Evolutionary conservation across 176 grass and related monocot species (phyloP).

Genomic region (Saccharum officinarum): DNA sequence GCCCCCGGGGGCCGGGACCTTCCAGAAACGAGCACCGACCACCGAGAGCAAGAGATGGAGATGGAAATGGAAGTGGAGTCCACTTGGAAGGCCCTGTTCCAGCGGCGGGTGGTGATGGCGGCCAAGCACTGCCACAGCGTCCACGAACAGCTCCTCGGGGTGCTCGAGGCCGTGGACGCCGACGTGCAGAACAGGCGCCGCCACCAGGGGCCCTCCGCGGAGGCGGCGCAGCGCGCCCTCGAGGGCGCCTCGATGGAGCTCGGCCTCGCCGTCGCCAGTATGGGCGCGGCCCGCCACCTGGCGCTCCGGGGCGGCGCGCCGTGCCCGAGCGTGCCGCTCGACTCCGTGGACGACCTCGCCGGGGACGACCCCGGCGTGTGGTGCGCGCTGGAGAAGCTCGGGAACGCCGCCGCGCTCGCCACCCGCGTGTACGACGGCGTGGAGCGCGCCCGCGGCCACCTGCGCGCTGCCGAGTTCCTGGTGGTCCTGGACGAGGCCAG

Average conservation of each 20-base stretch:
- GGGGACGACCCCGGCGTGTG: neutral
- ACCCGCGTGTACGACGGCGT: neutral
- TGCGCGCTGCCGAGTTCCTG: neutral
- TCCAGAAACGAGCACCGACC: neutral
- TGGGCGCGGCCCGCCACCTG: constrained; percentile 34
- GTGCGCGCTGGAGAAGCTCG: neutral
- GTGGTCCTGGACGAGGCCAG: neutral
- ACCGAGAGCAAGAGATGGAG: neutral
- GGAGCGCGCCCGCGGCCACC: constrained; percentile 27
- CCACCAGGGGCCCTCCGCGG: neutral
- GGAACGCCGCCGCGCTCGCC: neutral
- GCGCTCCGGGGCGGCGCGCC: neutral
- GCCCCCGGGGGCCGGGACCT: neutral
- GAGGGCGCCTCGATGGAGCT: constrained; percentile 13
- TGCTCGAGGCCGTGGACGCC: neutral
- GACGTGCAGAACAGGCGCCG: neutral
- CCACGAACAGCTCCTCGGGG: neutral
- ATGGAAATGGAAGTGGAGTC: neutral
- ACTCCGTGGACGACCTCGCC: constrained; percentile 5
- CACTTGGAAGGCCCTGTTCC: neutral
- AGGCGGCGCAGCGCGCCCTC: constrained; percentile 8
- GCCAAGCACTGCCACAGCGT: neutral
- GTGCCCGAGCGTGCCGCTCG: neutral
- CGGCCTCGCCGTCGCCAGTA: constrained; percentile 35
- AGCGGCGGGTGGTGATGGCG: constrained; percentile 24